These are phyloP conservation scores for Didymella lethalis DNA, from an alignment of 2,329 filamentous ascomycete species.

Conservation along the genomic window DNA sequence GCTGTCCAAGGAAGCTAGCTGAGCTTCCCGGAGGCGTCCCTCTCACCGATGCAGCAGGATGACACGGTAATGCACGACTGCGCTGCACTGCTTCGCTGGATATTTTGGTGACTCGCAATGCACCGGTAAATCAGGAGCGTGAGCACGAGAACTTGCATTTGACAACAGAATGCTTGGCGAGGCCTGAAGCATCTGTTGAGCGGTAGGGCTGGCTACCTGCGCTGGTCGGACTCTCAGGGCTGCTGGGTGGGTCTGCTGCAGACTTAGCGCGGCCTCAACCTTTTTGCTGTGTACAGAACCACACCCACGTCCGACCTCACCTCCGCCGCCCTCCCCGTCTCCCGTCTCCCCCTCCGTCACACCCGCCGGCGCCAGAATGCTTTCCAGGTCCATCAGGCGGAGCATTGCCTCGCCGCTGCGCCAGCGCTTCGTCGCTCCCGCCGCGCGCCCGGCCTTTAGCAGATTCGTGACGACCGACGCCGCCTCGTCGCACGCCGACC, in stretches of 20 bases:
- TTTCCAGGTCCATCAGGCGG: slow-evolving; percentile 52
- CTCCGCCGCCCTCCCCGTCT: slow-evolving; percentile 18
- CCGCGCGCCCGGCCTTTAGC: slow-evolving; percentile 46
- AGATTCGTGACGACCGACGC: slow-evolving; percentile 94
- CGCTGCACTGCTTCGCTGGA: not conserved
- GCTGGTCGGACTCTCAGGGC: not conserved
- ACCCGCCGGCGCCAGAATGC: slow-evolving; percentile 45
- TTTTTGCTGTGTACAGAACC: slow-evolving; percentile 10
- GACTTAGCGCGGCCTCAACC: slow-evolving; percentile 17
- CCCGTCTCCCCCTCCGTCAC: slow-evolving; percentile 23
- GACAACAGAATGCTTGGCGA: not conserved
- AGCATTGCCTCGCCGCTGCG: slow-evolving; percentile 51
- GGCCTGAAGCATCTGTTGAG: not conserved
- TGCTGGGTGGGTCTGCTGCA: slow-evolving; percentile 11
- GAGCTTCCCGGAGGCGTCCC: not conserved
- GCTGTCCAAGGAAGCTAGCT: not conserved
- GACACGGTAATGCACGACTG: not conserved
- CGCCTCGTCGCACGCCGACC: slow-evolving; percentile 87
- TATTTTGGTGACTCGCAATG: not conserved
- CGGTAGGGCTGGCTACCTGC: not conserved
- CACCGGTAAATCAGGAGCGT: not conserved
- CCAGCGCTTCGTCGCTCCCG: slow-evolving; percentile 48
- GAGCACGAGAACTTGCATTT: not conserved
- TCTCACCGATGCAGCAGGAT: not conserved
- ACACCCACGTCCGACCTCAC: not conserved